A percentile compares a stretch with the other conserved stretches of the same genome.
phyloP scores from a whole-genome alignment of 768 basidiomycete species.

The Pseudohyphozyma bogoriensis region DNA sequence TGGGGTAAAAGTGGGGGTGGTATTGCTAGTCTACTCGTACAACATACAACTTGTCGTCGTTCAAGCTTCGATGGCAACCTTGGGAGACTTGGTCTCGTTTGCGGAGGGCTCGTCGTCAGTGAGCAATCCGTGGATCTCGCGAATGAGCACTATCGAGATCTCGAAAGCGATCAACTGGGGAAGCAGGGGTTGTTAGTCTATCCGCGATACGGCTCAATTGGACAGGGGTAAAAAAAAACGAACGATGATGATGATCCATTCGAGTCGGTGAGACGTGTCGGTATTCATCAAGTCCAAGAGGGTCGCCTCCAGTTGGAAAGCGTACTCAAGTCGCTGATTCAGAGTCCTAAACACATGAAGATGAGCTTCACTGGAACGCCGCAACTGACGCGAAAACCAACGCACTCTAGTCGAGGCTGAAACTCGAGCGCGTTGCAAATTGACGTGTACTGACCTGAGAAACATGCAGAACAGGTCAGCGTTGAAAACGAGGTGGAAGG shows the following conservation, averaged over 20 bases:
- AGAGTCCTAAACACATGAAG: constrained; percentile 4
- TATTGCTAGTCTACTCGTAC: too few relatives aligned
- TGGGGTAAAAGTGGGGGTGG: too few relatives aligned
- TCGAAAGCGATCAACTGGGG: constrained; percentile 27
- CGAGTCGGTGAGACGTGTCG: constrained; percentile 93
- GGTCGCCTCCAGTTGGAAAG: constrained; percentile 67
- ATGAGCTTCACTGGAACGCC: constrained; percentile 47
- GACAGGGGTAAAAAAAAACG: constrained; percentile 34
- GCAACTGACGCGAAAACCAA: neutral
- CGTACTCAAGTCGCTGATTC: constrained; percentile 38
- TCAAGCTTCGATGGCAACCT: too few relatives aligned
- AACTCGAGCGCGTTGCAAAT: constrained; percentile 80
- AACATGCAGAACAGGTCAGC: neutral
- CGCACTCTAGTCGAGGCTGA: constrained; percentile 55
- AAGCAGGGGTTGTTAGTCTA: neutral
- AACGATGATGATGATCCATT: constrained; percentile 89
- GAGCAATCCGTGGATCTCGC: too few relatives aligned
- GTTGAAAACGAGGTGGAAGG: neutral
- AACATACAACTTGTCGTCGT: too few relatives aligned
- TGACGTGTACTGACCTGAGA: constrained; percentile 60
- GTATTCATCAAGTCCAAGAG: constrained; percentile 80
- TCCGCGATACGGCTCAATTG: neutral
- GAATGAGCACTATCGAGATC: constrained; percentile 26
- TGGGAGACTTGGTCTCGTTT: too few relatives aligned
- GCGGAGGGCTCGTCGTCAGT: too few relatives aligned